These are phyloP conservation scores for Rusavskia elegans DNA, from an alignment of 495 filamentous ascomycete species.

Conservation along the genomic window DNA sequence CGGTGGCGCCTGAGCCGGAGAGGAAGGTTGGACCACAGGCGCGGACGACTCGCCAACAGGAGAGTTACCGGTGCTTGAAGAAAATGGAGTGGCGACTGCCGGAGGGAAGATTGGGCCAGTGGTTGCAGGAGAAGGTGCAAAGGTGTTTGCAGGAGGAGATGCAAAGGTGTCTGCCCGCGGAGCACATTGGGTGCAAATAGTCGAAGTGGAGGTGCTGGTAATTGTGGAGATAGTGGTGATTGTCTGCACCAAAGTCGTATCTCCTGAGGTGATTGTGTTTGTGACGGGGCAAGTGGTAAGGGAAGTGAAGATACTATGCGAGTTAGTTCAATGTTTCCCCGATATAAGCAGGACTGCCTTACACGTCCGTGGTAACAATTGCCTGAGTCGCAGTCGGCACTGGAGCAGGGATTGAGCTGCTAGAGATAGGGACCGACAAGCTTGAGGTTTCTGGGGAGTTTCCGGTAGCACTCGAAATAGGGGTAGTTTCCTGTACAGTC, in stretches of 20 bases:
- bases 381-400: background rate
- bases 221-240: slow-evolving; percentile 7
- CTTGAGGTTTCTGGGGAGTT: background rate
- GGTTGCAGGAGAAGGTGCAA: background rate
- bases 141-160: background rate
- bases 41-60: slow-evolving; percentile 6
- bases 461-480: background rate
- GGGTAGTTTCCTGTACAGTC: background rate
- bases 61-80: background rate
- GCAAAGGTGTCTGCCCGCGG: background rate
- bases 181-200: slow-evolving; percentile 6
- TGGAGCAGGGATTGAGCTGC: background rate
- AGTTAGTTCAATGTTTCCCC: background rate
- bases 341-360: background rate
- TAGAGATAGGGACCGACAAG: background rate
- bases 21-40: slow-evolving; percentile 7
- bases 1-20: slow-evolving; percentile 16
- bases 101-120: background rate
- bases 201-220: slow-evolving; percentile 3
- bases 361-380: background rate
- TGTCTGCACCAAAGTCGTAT: background rate
- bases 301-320: slow-evolving; percentile 4
- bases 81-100: background rate
- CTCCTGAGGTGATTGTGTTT: slow-evolving; percentile 3
- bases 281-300: slow-evolving; percentile 9